Evolutionary conservation across 805 yeast genomes (phyloP).

Genomic region (Scheffersomyces amazonensis): DNA sequence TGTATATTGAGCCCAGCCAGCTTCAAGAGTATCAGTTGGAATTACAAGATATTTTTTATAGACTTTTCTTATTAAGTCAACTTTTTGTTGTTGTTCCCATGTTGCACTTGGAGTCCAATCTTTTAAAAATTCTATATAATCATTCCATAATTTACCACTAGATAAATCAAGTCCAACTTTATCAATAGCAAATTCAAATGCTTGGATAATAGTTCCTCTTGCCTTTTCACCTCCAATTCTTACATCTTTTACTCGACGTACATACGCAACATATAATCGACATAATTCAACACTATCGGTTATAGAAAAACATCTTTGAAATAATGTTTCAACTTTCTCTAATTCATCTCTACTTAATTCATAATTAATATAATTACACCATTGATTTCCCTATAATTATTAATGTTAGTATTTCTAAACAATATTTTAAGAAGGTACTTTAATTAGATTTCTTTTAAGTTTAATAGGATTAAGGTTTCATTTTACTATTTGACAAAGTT

Average conservation of each 20-base stretch:
- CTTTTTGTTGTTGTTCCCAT: slow-evolving; percentile 83
- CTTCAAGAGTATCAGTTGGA: slow-evolving; percentile 77
- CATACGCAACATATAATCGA: slow-evolving; percentile 73
- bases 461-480: background rate
- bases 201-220: slow-evolving; percentile 67
- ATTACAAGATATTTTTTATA: slow-evolving; percentile 67
- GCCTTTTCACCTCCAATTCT: slow-evolving; percentile 84
- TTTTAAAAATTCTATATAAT: slow-evolving; percentile 75
- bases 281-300: slow-evolving; percentile 69
- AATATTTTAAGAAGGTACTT: too few relatives aligned
- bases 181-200: slow-evolving; percentile 78
- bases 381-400: slow-evolving; percentile 38
- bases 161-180: slow-evolving; percentile 77
- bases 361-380: slow-evolving; percentile 69
- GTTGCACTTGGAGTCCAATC: slow-evolving; percentile 74
- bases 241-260: slow-evolving; percentile 65
- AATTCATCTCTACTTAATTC: slow-evolving; percentile 66
- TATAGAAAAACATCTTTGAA: slow-evolving; percentile 59
- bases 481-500: too few relatives aligned
- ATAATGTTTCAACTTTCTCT: slow-evolving; percentile 61
- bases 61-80: slow-evolving; percentile 70
- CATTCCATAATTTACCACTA: slow-evolving; percentile 74
- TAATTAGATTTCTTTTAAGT: too few relatives aligned
- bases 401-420: slow-evolving; percentile 23
- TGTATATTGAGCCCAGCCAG: slow-evolving; percentile 77